These are phyloP conservation scores for Trichoderma endophyticum DNA, from an alignment of 2,329 filamentous ascomycete genomes.

Conservation along the genomic window DNA sequence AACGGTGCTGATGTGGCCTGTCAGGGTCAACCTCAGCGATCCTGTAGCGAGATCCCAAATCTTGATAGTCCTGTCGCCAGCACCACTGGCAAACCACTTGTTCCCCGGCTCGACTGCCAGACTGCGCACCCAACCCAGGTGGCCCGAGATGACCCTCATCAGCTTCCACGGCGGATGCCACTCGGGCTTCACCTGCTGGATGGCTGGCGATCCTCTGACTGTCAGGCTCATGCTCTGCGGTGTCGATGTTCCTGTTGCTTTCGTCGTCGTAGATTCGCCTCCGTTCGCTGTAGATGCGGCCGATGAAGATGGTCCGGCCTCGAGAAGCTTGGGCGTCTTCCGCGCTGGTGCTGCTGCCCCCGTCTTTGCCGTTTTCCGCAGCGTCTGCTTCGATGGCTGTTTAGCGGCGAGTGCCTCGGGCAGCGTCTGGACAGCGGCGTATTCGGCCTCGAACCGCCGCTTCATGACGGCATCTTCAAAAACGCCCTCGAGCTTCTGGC, in stretches of 20 bases:
- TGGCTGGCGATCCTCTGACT: slow-evolving; percentile 28
- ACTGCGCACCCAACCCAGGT: slow-evolving; percentile 89
- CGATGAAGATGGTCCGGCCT: slow-evolving; percentile 36
- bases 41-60: slow-evolving; percentile 96
- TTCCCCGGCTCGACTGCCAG: slow-evolving; percentile 93
- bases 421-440: slow-evolving; percentile 71
- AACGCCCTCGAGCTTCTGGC: slow-evolving; percentile 38
- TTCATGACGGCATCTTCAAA: slow-evolving; percentile 35
- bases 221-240: slow-evolving; percentile 33
- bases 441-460: slow-evolving; percentile 66
- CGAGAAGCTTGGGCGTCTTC: slow-evolving; percentile 39
- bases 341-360: slow-evolving; percentile 47
- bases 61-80: slow-evolving; percentile 95
- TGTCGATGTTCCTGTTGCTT: background rate
- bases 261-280: slow-evolving; percentile 14
- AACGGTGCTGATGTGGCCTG: slow-evolving; percentile 91
- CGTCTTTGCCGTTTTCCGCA: slow-evolving; percentile 41
- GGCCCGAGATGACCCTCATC: slow-evolving; percentile 94
- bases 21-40: slow-evolving; percentile 77
- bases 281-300: slow-evolving; percentile 20
- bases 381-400: slow-evolving; percentile 53
- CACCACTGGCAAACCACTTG: slow-evolving; percentile 94
- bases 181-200: slow-evolving; percentile 65
- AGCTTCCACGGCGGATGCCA: slow-evolving; percentile 99
- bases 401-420: slow-evolving; percentile 77